Percentiles rank a stretch among this genome's conserved stretches.
phyloP scores from a whole-genome alignment of 2,329 filamentous ascomycete species.

The Ophiostoma ulmi region DNA sequence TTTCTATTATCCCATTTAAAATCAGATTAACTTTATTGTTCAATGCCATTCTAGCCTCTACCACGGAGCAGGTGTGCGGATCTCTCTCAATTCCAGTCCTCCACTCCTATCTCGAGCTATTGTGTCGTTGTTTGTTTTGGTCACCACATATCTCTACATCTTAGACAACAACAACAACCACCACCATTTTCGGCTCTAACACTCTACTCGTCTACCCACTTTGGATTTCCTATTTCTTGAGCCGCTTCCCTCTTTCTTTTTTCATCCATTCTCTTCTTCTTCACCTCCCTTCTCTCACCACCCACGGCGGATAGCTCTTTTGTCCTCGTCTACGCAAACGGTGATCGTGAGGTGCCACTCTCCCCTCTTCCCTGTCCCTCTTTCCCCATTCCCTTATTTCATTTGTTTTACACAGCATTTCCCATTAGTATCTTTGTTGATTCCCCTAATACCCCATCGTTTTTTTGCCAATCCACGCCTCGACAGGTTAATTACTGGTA shows the following conservation, averaged over 20 bases:
- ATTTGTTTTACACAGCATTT: constrained; percentile 18
- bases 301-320: constrained; percentile 46
- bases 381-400: constrained; percentile 1
- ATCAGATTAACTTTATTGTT: not conserved
- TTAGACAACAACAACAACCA: constrained; percentile 25
- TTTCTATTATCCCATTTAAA: not conserved
- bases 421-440: constrained; percentile 15
- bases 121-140: constrained; percentile 11
- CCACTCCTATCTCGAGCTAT: constrained; percentile 1
- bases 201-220: constrained; percentile 25
- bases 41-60: not conserved
- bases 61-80: not conserved
- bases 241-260: constrained; percentile 27
- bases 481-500: constrained; percentile 23
- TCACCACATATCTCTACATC: not conserved
- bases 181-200: not conserved
- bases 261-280: constrained; percentile 27
- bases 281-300: constrained; percentile 34
- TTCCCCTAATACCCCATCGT: constrained; percentile 13
- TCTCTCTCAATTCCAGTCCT: constrained; percentile 14
- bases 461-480: constrained; percentile 14
- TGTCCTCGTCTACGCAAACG: constrained; percentile 35
- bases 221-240: constrained; percentile 28
- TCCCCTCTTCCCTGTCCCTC: constrained; percentile 23
- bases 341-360: constrained; percentile 40